Evolutionary conservation across 768 basidiomycete species (phyloP).

Genomic region (Cyclocybe cylindracea): DNA sequence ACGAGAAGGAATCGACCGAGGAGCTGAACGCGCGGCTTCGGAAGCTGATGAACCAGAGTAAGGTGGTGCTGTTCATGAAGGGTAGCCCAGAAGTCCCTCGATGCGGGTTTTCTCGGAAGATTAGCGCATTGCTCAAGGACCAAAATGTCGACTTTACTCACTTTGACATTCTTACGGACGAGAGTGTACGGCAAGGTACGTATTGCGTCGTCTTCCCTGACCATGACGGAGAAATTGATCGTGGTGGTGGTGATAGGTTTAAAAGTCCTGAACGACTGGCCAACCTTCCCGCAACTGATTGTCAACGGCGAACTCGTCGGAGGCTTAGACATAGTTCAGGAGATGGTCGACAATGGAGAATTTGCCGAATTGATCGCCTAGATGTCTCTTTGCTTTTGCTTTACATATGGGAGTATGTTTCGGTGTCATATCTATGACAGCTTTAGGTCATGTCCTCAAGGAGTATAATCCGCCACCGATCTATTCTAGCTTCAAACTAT

Average conservation of each 20-base stretch:
- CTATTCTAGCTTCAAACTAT: no score
- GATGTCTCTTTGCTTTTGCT: constrained; percentile 1
- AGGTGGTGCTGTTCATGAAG: constrained; percentile 91
- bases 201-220: constrained; percentile 5
- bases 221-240: neutral
- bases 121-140: constrained; percentile 65
- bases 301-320: constrained; percentile 91
- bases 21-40: constrained; percentile 67
- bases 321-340: constrained; percentile 90
- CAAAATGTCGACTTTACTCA: constrained; percentile 66
- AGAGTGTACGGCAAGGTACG: constrained; percentile 77
- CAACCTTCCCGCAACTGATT: constrained; percentile 86
- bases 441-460: constrained; percentile 2
- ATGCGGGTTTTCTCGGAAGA: constrained; percentile 85
- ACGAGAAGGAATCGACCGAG: constrained; percentile 55
- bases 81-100: constrained; percentile 75
- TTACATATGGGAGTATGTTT: constrained; percentile 5
- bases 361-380: constrained; percentile 49
- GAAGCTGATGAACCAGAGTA: constrained; percentile 74
- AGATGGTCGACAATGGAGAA: constrained; percentile 84
- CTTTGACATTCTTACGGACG: constrained; percentile 85
- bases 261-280: constrained; percentile 85
- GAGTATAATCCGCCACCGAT: neutral
- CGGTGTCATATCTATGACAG: constrained; percentile 2
- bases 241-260: constrained; percentile 43